phyloP scores from a whole-genome alignment of 2,329 filamentous ascomycete genomes.

The Pyrenochaeta sp. region DNA sequence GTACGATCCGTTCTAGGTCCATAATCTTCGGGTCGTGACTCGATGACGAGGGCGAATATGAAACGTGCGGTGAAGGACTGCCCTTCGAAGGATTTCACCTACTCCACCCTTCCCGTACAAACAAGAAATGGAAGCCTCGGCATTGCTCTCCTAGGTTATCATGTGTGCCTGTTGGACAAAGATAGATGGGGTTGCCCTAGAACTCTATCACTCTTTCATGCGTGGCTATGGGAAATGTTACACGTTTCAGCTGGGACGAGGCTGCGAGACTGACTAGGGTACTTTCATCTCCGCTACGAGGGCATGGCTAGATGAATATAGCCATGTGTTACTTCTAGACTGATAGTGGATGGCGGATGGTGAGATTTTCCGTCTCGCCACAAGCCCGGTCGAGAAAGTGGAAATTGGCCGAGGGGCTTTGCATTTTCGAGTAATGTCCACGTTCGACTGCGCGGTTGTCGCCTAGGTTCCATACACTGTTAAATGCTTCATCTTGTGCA shows the following conservation, averaged over 20 bases:
- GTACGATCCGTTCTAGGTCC: slow-evolving; percentile 12
- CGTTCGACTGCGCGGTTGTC: not conserved
- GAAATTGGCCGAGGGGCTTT: slow-evolving; percentile 15
- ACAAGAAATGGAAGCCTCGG: not conserved
- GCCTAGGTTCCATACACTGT: not conserved
- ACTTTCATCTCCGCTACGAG: slow-evolving; percentile 9
- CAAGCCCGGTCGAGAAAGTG: slow-evolving; percentile 6
- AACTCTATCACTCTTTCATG: not conserved
- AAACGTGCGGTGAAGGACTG: slow-evolving; percentile 5
- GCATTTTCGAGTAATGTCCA: not conserved
- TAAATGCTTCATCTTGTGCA: not conserved
- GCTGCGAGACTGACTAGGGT: not conserved
- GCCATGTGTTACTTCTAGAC: slow-evolving; percentile 3
- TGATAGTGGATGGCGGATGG: slow-evolving; percentile 10
- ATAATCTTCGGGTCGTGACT: slow-evolving; percentile 1
- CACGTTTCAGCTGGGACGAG: not conserved
- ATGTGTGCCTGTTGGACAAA: not conserved
- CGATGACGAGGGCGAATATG: slow-evolving; percentile 1
- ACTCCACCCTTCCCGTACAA: not conserved
- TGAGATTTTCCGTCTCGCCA: slow-evolving; percentile 15
- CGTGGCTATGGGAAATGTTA: not conserved
- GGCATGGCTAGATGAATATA: not conserved
- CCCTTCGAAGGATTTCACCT: not conserved
- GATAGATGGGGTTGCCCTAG: not conserved
- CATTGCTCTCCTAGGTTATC: not conserved